Evolutionary conservation across 208 protist species (phyloP).

Genomic region (Trypanosoma platydactyli): DNA sequence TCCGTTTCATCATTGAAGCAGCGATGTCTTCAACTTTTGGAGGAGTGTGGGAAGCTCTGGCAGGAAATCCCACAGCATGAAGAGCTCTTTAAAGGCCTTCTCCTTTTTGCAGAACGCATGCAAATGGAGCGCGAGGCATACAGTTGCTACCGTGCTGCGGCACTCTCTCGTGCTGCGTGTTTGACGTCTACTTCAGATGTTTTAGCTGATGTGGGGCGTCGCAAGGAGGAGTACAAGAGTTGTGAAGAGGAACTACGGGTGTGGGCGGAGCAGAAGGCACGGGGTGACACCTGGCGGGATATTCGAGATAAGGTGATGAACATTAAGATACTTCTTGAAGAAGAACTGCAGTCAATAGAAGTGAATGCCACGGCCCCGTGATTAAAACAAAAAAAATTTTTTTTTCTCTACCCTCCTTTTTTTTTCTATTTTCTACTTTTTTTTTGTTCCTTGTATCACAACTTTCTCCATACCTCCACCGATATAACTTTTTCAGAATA

Average conservation of each 20-base stretch:
- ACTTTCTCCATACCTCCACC: too few relatives aligned
- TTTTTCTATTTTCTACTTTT: slow-evolving; percentile 8
- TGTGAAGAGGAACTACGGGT: slow-evolving; percentile 68
- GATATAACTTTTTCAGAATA: too few relatives aligned
- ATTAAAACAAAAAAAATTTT: slow-evolving; percentile 3
- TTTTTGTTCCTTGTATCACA: slow-evolving; percentile 13
- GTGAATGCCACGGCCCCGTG: background rate
- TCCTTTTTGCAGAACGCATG: slow-evolving; percentile 58
- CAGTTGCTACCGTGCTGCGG: slow-evolving; percentile 61
- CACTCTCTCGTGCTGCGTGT: slow-evolving; percentile 82
- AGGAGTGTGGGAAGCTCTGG: slow-evolving; percentile 12
- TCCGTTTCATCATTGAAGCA: slow-evolving; percentile 1
- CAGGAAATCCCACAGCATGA: slow-evolving; percentile 29
- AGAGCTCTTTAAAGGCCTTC: slow-evolving; percentile 38
- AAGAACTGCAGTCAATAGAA: slow-evolving; percentile 38
- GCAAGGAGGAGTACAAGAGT: slow-evolving; percentile 76
- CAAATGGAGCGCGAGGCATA: slow-evolving; percentile 58
- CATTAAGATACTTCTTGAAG: slow-evolving; percentile 67
- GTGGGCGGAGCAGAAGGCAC: slow-evolving; percentile 66
- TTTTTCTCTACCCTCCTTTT: slow-evolving; percentile 4
- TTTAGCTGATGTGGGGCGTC: slow-evolving; percentile 56
- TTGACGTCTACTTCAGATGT: slow-evolving; percentile 49
- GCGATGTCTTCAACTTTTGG: slow-evolving; percentile 24
- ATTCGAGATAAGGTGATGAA: slow-evolving; percentile 75
- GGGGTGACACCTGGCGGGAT: slow-evolving; percentile 74